Base-by-base conservation (phyloP, 2,329 filamentous ascomycete species). In the Botryosphaeria dothidea region DNA sequence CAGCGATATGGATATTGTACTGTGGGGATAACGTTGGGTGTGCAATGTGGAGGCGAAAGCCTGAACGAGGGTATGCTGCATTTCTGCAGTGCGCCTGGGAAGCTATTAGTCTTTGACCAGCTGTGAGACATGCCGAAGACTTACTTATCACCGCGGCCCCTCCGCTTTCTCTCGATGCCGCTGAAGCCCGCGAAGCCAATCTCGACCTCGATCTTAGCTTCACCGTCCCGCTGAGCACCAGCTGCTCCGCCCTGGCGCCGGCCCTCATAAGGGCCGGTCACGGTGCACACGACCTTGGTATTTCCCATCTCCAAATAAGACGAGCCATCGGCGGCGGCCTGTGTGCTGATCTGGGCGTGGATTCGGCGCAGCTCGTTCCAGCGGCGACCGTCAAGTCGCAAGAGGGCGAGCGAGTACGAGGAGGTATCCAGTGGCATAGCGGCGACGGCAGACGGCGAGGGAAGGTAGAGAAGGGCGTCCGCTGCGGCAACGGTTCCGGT, bases 361-460 rank as follows among this genome's bases (percentile, higher is more conserved):
- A 97, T 86, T 7, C 92, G 89, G 29, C 95, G 92, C 43, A 99
- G 87, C 78, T 99, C 95, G 81, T 99, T 98, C 95, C 95, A 99
- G 71, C 95, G 89, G 67, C 95, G 89, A 91, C 94, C 84, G 70
- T 86, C 84, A 65, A 85, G 79, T 68, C 83, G 83, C 62, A 85
- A 78, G 64, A 95, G 90, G 67, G 92, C 93, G 67, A 97, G 87
- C 57, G 88, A 88, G 83, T 97, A 98, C 60, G 92, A 93, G 13
- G 92, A 94, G 7, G 93, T 97, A 80, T 97, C 94, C 77, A 98
- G 92, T 66, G 94, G 93, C 94, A 97, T 97, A 70, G 69, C 79
- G 67, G 15, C 15, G 31, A 23, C 27, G 8, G 31, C 19, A n/a
- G 34, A 25, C 46, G 8, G 25, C 38, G n/a, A 6, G 38, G 36